These are phyloP conservation scores for Candida qinlingensis DNA, from an alignment of 805 yeast species.

Conservation along the genomic window DNA sequence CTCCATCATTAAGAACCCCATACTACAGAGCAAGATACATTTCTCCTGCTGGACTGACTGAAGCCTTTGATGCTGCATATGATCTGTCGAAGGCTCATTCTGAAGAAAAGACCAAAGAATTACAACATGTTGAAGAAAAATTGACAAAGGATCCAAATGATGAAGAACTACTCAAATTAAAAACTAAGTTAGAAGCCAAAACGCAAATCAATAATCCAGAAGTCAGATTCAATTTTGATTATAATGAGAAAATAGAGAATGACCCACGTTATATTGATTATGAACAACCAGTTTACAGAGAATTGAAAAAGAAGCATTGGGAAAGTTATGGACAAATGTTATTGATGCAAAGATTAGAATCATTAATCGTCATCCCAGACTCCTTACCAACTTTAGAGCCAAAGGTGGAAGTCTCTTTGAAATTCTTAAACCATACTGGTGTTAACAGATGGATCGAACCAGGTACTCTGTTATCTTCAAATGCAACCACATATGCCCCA, in stretches of 20 bases:
- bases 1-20: conserved; percentile 43
- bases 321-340: conserved; percentile 63
- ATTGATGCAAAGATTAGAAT: conserved; percentile 88
- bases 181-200: conserved; percentile 36
- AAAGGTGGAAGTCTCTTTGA: conserved; percentile 63
- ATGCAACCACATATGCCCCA: conserved; percentile 74
- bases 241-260: conserved; percentile 32
- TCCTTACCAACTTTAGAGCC: conserved; percentile 89
- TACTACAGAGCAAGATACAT: conserved; percentile 47
- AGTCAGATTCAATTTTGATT: conserved; percentile 63
- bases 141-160: conserved; percentile 15
- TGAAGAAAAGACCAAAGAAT: conserved; percentile 35
- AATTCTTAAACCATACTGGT: conserved; percentile 65
- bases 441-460: conserved; percentile 72
- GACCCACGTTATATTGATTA: conserved; percentile 51
- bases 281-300: conserved; percentile 74
- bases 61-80: conserved; percentile 68
- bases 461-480: conserved; percentile 68
- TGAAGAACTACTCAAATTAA: conserved; percentile 21
- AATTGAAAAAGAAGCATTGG: conserved; percentile 68
- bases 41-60: conserved; percentile 65
- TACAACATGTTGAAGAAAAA: conserved; percentile 32
- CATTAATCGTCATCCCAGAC: conserved; percentile 82
- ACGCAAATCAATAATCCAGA: conserved; percentile 84
- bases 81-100: conserved; percentile 48